Percentiles rank a stretch among this genome's conserved stretches.
Conservation (phyloP, 441 rosid species). For the Capsella rubella region DNA sequence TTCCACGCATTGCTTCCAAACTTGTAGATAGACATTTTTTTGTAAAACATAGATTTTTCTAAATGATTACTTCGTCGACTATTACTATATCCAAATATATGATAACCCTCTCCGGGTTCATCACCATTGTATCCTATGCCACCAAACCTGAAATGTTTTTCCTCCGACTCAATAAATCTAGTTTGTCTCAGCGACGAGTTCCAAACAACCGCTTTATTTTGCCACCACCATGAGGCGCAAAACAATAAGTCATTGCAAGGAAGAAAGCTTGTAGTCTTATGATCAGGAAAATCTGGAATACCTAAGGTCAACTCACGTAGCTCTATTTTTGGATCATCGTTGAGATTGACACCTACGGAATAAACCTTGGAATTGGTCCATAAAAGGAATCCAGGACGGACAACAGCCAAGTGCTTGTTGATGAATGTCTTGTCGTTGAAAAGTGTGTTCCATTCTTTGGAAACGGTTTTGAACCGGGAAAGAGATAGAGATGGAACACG, state of each 20-base stretch:
- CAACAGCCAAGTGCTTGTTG: neutral
- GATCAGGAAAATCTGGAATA: neutral
- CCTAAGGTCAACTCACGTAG: neutral
- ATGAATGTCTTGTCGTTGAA: neutral
- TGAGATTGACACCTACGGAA: neutral
- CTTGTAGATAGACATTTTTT: neutral
- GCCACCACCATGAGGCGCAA: slow-evolving; percentile 6
- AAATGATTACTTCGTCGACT: neutral
- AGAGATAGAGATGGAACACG: neutral
- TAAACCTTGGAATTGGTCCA: slow-evolving; percentile 5
- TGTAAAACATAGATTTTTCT: neutral
- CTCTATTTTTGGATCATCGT: neutral
- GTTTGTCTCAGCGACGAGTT: neutral
- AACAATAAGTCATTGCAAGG: slow-evolving; percentile 6
- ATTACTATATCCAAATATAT: neutral
- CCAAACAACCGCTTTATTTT: neutral
- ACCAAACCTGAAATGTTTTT: neutral
- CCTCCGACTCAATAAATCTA: neutral
- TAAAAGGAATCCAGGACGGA: neutral
- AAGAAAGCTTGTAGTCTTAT: neutral
- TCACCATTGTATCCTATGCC: neutral
- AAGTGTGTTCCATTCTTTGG: slow-evolving; percentile 1
- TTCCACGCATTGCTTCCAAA: neutral
- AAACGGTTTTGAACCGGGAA: neutral
- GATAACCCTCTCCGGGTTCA: neutral